phyloP scores from a whole-genome alignment of 257 asterid genomes.

The Nicotiana knightiana region DNA sequence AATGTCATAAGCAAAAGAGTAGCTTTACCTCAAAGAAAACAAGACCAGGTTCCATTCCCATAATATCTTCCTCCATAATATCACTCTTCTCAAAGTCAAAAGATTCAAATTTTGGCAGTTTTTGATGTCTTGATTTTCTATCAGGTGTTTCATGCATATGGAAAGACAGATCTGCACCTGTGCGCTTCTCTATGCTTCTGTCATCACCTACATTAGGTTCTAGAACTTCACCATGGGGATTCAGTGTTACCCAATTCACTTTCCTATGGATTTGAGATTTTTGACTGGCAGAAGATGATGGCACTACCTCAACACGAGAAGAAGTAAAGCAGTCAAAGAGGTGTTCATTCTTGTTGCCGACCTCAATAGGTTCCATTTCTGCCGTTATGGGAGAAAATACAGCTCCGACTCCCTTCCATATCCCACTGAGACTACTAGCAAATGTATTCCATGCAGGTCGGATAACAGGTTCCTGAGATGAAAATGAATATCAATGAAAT shows the following conservation, averaged over 20 bases:
- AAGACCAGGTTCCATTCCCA: conserved; percentile 96
- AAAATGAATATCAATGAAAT: background rate
- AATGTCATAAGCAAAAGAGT: background rate
- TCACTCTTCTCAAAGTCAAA: conserved; percentile 74
- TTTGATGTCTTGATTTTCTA: conserved; percentile 19
- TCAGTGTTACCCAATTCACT: conserved; percentile 81
- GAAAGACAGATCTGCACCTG: conserved; percentile 22
- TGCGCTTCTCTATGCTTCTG: conserved; percentile 16
- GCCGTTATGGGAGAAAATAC: conserved; percentile 92
- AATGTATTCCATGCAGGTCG: conserved; percentile 88
- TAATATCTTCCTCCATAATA: conserved; percentile 93
- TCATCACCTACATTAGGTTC: conserved; percentile 28
- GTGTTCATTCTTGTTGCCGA: conserved; percentile 67
- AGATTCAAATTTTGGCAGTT: conserved; percentile 69
- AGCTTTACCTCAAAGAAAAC: conserved; percentile 85
- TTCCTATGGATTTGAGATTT: conserved; percentile 59
- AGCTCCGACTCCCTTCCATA: conserved; percentile 99
- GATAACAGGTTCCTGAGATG: conserved; percentile 86
- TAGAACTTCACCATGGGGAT: conserved; percentile 72
- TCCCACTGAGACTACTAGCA: conserved; percentile 86
- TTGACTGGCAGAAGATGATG: conserved; percentile 44
- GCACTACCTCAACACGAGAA: conserved; percentile 49
- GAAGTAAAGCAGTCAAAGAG: conserved; percentile 84
- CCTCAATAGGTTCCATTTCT: conserved; percentile 90
- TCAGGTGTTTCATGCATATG: conserved; percentile 18